These are phyloP conservation scores for Chalciporus pseudorubinellus DNA, from an alignment of 768 basidiomycete species.

Conservation along the genomic window DNA sequence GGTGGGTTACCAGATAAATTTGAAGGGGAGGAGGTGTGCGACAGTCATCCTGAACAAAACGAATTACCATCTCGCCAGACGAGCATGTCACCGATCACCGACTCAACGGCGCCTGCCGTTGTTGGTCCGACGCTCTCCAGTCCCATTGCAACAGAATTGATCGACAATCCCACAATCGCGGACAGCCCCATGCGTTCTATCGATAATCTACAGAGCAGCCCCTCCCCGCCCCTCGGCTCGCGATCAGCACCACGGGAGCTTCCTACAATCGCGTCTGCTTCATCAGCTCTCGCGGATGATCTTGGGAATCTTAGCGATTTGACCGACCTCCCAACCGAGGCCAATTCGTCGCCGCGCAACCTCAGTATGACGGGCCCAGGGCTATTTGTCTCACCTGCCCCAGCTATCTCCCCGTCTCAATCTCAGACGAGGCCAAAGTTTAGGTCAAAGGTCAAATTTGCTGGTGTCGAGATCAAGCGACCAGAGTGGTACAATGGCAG, in stretches of 20 bases:
- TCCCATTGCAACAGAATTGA: not conserved
- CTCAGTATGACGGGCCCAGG: not conserved
- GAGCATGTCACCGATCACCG: not conserved
- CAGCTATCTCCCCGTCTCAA: not conserved
- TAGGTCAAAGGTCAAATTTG: conserved; percentile 20
- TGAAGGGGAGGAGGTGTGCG: conserved; percentile 3
- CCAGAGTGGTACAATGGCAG: conserved; percentile 9
- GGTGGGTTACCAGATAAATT: conserved; percentile 11
- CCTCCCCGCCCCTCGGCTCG: not conserved
- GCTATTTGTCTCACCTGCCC: not conserved
- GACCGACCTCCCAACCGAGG: conserved; percentile 30
- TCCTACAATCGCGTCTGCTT: not conserved
- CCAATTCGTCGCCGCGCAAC: conserved; percentile 12
- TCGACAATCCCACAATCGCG: not conserved
- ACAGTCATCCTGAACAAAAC: not conserved
- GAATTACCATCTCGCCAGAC: not conserved
- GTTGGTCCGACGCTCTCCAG: not conserved
- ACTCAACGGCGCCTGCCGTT: not conserved
- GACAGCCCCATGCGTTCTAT: not conserved
- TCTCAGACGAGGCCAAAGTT: not conserved
- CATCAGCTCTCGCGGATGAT: conserved; percentile 8
- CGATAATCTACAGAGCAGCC: not conserved
- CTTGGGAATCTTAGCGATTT: conserved; percentile 24
- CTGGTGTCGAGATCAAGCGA: conserved; percentile 20
- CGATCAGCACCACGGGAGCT: not conserved